Base-by-base conservation (phyloP, 768 basidiomycete species). In the Mrakia gelida region DNA sequence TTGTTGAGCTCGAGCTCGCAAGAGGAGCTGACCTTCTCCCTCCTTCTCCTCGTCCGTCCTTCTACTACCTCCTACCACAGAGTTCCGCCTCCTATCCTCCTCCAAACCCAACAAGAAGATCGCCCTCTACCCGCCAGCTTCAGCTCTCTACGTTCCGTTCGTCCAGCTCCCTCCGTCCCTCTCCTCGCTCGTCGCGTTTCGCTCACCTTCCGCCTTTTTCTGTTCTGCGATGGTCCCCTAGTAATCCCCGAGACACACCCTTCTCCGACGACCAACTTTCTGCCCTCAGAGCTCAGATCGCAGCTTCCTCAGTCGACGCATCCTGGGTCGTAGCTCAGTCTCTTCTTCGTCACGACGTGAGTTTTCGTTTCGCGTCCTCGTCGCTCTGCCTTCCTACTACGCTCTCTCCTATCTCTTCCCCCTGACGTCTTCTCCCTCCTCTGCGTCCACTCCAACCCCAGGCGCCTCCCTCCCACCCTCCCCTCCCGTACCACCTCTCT, bases 31-130 rank as follows among this genome's bases (percentile, higher is more conserved):
- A 30, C 65, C 41, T 34, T 32, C 65, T 4, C 8, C 8, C 23
- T 38, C 15, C 26, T 23, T 21, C 63, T 65, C 10, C 32, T 38
- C 32, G 9, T 18, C 18, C 2, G 4, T 52, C 16, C 49, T 52
- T 52, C 18, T 52, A 5, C 15, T 18, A 16, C 63, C 2, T 7
- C 32, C 38, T 59, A 38, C 38, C 8, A 38, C 41, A 70, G 67
- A 70, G 67, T 70, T 70, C 67, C 67, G 67, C 21, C 26, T 70
- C 7, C 23, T 70, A 9, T 70, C 67, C 10, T 41, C 67, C 6
- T 70, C 67, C 2, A 70, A 70, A 43, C 67, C 67, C 67, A 70
- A 70, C 67, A 70, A 70, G 38, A 70, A 70, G 67, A 70, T 70
- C 38, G 67, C 67, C 6, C 67, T 70, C 26, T 43, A 70, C 41